Conservation (phyloP, 306 rosid genomes). For the Fagus sylvatica region DNA sequence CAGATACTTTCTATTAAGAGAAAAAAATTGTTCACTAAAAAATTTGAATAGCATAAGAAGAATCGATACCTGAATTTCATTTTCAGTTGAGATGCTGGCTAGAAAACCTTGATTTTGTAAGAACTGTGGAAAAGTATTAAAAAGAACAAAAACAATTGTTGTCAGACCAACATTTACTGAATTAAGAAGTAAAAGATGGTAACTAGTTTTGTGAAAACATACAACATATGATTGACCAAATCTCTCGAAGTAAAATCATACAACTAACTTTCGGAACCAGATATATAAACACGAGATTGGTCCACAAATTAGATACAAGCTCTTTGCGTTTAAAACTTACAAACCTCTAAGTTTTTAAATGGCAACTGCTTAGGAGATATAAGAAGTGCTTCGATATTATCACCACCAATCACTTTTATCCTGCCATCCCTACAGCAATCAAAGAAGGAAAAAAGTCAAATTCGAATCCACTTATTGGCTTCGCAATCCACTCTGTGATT, state of each 20-base stretch:
- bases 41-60: slow-evolving; percentile 8
- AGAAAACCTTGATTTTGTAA: slow-evolving; percentile 89
- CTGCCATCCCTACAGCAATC: slow-evolving; percentile 76
- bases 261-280: background rate
- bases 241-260: no score
- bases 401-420: slow-evolving; percentile 85
- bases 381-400: slow-evolving; percentile 74
- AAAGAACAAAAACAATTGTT: background rate
- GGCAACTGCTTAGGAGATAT: slow-evolving; percentile 59
- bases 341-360: slow-evolving; percentile 75
- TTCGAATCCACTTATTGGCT: background rate
- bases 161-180: background rate
- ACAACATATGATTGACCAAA: background rate
- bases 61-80: slow-evolving; percentile 72
- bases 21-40: slow-evolving; percentile 15
- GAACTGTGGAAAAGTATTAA: slow-evolving; percentile 51
- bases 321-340: slow-evolving; percentile 17
- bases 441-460: slow-evolving; percentile 14
- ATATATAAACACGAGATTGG: background rate
- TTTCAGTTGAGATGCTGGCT: slow-evolving; percentile 65
- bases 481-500: no score
- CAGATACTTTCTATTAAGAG: slow-evolving; percentile 3
- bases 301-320: background rate
- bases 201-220: background rate
- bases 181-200: background rate